Base-by-base conservation (phyloP, 202 grass and related monocot species). In the Musa balbisiana region DNA sequence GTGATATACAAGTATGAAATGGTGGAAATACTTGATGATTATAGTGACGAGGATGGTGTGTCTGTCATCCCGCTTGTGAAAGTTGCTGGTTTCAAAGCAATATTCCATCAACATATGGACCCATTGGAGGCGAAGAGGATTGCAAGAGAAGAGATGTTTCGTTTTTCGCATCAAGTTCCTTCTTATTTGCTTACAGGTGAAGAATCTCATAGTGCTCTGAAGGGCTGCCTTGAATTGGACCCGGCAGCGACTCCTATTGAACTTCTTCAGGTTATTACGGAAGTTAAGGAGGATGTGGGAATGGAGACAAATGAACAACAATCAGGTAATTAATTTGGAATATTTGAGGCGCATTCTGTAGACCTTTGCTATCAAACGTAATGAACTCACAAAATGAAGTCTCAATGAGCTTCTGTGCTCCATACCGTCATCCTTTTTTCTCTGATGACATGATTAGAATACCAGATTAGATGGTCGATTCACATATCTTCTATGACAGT, bases 1-100 rank as follows among this genome's bases (percentile, higher is more conserved):
- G 80, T 88, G 63, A 96, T 96, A 77, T 88, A 90, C n/a, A 96
- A 96, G 74, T 96, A 96, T 71, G 87, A 96, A 78, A 87, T 96
- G 56, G 92, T 89, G 69, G 92, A 96, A 83, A 80, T 96, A 43
- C 69, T 87, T 82, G 84, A 87, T 71, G 89, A 90, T 85, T 96
- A 86, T 78, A 79, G 81, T n/a, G 85, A 84, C 12, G 87, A 91
- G 49, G 56, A 83, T 33, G 90, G 92, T 64, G 24, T 96, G 43
- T 71, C 73, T 55, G 87, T 92, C 52, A 88, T 89, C 11, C 92
- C 92, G 69, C 79, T 96, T 71, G 77, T 92, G 67, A 96, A 96
- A 81, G 90, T 96, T 70, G 92, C 92, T 52, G 90, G 90, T 79
- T 96, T 96, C 53, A 96, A 92, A 86, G 83, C 92, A 43, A 87